Base-by-base conservation (phyloP, 1,284 basidiomycete species). In the Leccinum huronense region DNA sequence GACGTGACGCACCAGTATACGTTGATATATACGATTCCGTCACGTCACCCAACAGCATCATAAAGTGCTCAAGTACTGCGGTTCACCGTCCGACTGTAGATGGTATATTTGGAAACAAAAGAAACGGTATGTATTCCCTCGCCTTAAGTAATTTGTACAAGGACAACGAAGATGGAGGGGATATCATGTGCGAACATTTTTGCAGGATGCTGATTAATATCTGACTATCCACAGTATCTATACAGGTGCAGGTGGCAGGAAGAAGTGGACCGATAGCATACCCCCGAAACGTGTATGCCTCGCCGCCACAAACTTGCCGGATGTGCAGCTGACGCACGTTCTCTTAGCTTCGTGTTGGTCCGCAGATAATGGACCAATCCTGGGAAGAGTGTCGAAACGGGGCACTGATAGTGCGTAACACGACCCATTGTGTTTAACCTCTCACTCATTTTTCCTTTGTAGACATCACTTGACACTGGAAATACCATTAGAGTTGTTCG, bases 401-500 rank as follows among this genome's bases (percentile, higher is more conserved):
- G 5, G 62, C 73, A 30, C 59, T 74, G 56, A 58, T 58, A 13
- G 75, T 76, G 34, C 6, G 66, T 5, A 51, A 16, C 36, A n/a
- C 16, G 13, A 38, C 56, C 16, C 11, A 33, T 19, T 14, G 13
- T n/a, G n/a, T 11, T 31, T 14, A 48, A 42, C 38, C 33, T 58
- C 54, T 40, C 10, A 38, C 58, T 57, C 10, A 63, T 56, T 8
- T 6, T 34, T 16, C 11, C 14, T 27, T 60, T 53, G 48, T 31
- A 77, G 75, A 5, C 60, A n/a, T 74, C 75, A 3, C 61, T 23
- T 34, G 1, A 23, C 0, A 74, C 72, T 10, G 63, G 63, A 36
- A 62, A 65, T 0, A 67, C 74, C 2, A 53, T 74, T 8, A 66
- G 73, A 23, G 70, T 76, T 8, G 31, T 77, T 56, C 73, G 74